A percentile compares a stretch with the other conserved stretches of the same genome.
These are phyloP conservation scores for Ophiognomonia clavigignenti-juglandacearum DNA, from an alignment of 2,329 filamentous ascomycete genomes.

Conservation along the genomic window DNA sequence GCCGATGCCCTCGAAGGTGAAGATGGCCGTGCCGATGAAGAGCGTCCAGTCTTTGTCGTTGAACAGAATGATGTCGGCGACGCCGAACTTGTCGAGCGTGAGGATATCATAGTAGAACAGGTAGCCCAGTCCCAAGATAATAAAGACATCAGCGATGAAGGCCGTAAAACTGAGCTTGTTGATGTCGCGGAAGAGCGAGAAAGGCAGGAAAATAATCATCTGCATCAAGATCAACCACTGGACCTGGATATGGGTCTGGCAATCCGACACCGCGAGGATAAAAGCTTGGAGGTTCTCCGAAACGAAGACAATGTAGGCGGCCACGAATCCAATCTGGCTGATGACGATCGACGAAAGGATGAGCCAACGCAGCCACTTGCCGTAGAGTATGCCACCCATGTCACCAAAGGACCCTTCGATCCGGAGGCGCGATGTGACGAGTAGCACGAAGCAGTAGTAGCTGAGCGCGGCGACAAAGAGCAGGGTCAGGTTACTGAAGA, in stretches of 20 bases:
- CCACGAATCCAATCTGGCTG: constrained; percentile 91
- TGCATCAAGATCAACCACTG: constrained; percentile 90
- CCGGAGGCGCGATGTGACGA: constrained; percentile 79
- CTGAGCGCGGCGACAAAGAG: constrained; percentile 79
- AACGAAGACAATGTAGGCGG: constrained; percentile 95
- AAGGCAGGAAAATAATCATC: constrained; percentile 89
- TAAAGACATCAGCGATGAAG: constrained; percentile 89
- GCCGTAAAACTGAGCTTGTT: constrained; percentile 96
- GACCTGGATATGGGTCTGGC: constrained; percentile 79
- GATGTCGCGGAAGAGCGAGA: constrained; percentile 92
- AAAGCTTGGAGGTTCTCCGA: constrained; percentile 95
- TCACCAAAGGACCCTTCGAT: constrained; percentile 96
- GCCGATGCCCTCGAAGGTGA: constrained; percentile 97
- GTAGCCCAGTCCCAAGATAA: constrained; percentile 85
- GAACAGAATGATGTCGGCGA: constrained; percentile 85
- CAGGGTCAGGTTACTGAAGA: constrained; percentile 92
- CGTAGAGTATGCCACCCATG: constrained; percentile 88
- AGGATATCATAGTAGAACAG: constrained; percentile 93
- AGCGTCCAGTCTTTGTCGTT: constrained; percentile 91
- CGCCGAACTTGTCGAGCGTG: constrained; percentile 70
- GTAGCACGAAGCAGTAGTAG: constrained; percentile 95
- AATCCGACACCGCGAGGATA: constrained; percentile 84
- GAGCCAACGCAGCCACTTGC: constrained; percentile 79
- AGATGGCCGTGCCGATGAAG: constrained; percentile 98
- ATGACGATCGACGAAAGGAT: constrained; percentile 92